Base-by-base conservation (phyloP, 176 grass and related monocot genomes). In the Musa beccarii region DNA sequence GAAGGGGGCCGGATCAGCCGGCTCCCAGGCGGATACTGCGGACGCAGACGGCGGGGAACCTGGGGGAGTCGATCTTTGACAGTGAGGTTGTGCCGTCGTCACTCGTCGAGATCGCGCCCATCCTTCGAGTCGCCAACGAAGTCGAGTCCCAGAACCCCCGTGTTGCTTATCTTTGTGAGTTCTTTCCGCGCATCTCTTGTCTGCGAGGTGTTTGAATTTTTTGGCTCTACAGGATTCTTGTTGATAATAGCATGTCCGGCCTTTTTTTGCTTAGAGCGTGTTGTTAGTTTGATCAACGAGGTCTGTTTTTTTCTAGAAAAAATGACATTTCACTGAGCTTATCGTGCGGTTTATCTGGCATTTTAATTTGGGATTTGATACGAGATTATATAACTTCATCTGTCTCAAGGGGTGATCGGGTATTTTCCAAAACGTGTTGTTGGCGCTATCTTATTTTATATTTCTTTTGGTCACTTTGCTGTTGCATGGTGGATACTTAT, bases 61-160 rank as follows among this genome's bases (percentile, higher is more conserved):
- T 96, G 11, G 92, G 92, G 22, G 92, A 96, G 72, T 86, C 89
- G 49, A 89, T 78, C 25, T 96, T 96, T 68, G 85, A 96, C 87
- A 96, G 92, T 19, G 92, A 96, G 87, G 84, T 96, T 1, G 89
- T 96, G 9, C 92, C 92, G 1, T 96, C 92, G 10, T 92, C 92
- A 59, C 87, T 96, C 17, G 83, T 86, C 13, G 92, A 96, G 68
- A 90, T 96, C 63, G 89, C 89, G 1, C 92, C 92, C 64, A 96
- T 96, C 68, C 89, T 96, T 15, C 89, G 89, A 26, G 92, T 96
- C 12, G 92, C 92, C 52, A 96, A 96, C 83, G 92, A 90, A 79
- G 87, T 92, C 3, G 89, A 96, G 75, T 76, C 80, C 0, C 84
- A 75, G 66, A 96, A 89, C 77, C 65, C 89, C 0, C 53, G 92